Evolutionary conservation across 2,329 filamentous ascomycete genomes (phyloP).

Genomic region (Akanthomyces muscarius): DNA sequence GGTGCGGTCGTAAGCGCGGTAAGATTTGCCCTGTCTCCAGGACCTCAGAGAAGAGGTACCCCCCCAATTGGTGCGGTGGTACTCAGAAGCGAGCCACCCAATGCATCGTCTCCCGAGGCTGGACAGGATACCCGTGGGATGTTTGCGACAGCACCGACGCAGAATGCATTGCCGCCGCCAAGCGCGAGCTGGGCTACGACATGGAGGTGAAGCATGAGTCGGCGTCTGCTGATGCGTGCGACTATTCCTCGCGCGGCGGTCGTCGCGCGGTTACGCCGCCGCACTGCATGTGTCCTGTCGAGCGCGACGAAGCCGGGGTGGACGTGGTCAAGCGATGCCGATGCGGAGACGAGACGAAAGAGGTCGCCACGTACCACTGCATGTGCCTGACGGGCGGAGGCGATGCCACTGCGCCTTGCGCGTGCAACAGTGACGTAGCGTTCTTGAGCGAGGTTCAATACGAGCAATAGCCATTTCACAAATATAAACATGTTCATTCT

Average conservation of each 20-base stretch:
- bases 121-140: neutral
- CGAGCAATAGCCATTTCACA: neutral
- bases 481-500: neutral
- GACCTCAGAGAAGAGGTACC: neutral
- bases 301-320: neutral
- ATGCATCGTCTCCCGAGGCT: neutral
- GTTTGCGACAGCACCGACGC: neutral
- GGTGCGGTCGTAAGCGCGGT: neutral
- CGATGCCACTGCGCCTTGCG: neutral
- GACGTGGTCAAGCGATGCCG: neutral
- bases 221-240: neutral
- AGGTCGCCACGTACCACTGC: conserved; percentile 4
- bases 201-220: conserved; percentile 1
- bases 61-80: neutral
- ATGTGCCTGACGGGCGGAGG: conserved; percentile 5
- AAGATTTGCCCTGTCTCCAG: neutral
- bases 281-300: conserved; percentile 1
- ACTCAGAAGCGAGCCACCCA: neutral
- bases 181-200: conserved; percentile 1
- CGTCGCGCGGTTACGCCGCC: neutral
- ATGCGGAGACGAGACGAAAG: neutral
- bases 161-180: neutral
- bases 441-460: conserved; percentile 8
- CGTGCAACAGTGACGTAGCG: conserved; percentile 7
- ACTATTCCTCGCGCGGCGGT: neutral